Conservation (phyloP, 1,284 basidiomycete species). For the Ustilago trichophora region DNA sequence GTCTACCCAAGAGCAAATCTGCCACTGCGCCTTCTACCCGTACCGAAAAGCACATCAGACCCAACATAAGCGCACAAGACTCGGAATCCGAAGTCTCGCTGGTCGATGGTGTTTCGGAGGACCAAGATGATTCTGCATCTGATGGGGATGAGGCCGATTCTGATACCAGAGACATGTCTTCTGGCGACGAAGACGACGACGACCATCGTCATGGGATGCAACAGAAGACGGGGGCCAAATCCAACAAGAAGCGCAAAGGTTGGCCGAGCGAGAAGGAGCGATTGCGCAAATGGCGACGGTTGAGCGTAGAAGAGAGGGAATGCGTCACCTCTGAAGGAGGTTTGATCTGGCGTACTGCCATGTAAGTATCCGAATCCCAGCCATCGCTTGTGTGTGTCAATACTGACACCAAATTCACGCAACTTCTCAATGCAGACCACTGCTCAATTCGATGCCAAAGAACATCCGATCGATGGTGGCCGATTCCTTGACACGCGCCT, state of each 20-base stretch:
- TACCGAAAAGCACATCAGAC: background rate
- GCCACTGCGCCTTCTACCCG: no score
- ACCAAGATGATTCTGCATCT: constrained; percentile 20
- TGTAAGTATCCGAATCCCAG: constrained; percentile 4
- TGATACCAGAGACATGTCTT: constrained; percentile 1
- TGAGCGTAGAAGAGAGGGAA: constrained; percentile 44
- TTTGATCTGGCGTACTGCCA: constrained; percentile 47
- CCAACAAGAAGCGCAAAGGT: constrained; percentile 17
- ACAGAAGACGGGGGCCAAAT: no score
- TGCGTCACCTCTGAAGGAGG: constrained; percentile 48
- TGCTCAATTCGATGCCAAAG: constrained; percentile 43
- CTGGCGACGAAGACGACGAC: constrained; percentile 14
- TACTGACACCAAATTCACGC: constrained; percentile 1
- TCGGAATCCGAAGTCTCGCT: constrained; percentile 35
- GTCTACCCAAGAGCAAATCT: constrained; percentile 8
- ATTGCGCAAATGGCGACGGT: constrained; percentile 38
- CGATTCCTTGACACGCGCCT: constrained; percentile 18
- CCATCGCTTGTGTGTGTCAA: no score
- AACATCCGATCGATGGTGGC: constrained; percentile 41
- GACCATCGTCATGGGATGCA: no score
- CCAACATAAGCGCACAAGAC: background rate
- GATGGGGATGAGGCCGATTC: constrained; percentile 12
- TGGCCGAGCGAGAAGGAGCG: constrained; percentile 37
- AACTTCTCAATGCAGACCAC: constrained; percentile 36
- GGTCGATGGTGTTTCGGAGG: constrained; percentile 32